These are phyloP conservation scores for Elsinoe australis DNA, from an alignment of 2,329 filamentous ascomycete species.

Conservation along the genomic window DNA sequence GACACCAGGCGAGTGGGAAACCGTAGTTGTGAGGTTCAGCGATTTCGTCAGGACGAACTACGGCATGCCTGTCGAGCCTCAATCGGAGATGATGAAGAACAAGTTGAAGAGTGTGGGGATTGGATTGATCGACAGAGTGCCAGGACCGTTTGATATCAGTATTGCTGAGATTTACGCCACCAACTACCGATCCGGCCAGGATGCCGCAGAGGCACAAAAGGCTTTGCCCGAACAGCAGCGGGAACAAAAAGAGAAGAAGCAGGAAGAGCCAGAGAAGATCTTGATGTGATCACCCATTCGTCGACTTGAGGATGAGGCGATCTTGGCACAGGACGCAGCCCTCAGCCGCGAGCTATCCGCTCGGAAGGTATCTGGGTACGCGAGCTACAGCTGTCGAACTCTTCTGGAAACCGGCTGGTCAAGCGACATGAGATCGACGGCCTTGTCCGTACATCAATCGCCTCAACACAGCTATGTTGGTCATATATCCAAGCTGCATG, in stretches of 20 bases:
- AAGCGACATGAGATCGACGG: too few relatives aligned
- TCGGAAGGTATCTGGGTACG: too few relatives aligned
- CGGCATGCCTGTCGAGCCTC: constrained; percentile 84
- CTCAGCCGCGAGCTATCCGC: too few relatives aligned
- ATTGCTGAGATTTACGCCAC: constrained; percentile 88
- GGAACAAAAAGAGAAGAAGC: constrained; percentile 24
- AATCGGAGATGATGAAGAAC: constrained; percentile 79
- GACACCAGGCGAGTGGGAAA: constrained; percentile 84
- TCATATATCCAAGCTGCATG: too few relatives aligned
- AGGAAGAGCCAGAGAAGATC: constrained; percentile 31
- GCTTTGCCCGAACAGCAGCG: constrained; percentile 25
- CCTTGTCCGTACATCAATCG: too few relatives aligned
- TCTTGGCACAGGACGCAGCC: too few relatives aligned
- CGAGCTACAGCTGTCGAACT: too few relatives aligned
- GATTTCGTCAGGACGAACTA: constrained; percentile 95
- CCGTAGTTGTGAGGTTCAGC: constrained; percentile 79
- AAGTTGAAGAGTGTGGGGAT: constrained; percentile 81
- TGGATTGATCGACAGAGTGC: constrained; percentile 78
- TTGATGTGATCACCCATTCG: constrained; percentile 26
- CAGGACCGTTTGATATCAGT: constrained; percentile 79
- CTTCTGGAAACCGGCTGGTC: too few relatives aligned
- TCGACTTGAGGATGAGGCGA: too few relatives aligned
- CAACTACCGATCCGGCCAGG: constrained; percentile 48
- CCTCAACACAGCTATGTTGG: too few relatives aligned
- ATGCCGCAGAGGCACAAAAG: constrained; percentile 27